phyloP scores from a whole-genome alignment of 345 rosid genomes.

The Heritiera littoralis region DNA sequence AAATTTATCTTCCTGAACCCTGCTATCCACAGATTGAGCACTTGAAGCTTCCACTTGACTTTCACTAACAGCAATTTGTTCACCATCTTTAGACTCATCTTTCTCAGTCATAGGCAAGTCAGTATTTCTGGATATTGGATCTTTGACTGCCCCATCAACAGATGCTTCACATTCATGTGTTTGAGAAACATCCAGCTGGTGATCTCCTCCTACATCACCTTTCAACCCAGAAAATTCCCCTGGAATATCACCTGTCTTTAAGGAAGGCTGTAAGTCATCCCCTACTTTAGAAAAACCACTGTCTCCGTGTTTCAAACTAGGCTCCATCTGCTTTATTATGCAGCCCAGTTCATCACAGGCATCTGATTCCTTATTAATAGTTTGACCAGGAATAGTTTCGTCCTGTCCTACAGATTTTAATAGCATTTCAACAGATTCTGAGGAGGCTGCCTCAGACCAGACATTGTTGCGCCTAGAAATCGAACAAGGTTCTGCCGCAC shows the following conservation, averaged over 20 bases:
- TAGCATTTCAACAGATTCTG: constrained; percentile 90
- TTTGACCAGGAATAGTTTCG: constrained; percentile 52
- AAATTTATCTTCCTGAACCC: constrained; percentile 35
- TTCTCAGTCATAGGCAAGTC: constrained; percentile 27
- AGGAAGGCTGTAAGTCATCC: constrained; percentile 38
- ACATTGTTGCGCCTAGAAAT: constrained; percentile 85
- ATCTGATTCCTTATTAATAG: constrained; percentile 51
- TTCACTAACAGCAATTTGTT: constrained; percentile 25
- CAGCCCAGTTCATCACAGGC: constrained; percentile 74
- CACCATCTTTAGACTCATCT: constrained; percentile 17
- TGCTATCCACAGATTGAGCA: constrained; percentile 37
- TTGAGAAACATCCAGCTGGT: constrained; percentile 39
- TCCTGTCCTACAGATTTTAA: constrained; percentile 96
- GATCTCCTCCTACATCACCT: constrained; percentile 42
- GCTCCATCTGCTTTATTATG: constrained; percentile 70
- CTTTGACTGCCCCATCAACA: constrained; percentile 36
- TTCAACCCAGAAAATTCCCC: constrained; percentile 37
- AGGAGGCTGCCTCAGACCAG: constrained; percentile 95
- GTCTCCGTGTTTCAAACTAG: constrained; percentile 47
- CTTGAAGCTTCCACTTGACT: constrained; percentile 31
- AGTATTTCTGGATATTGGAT: constrained; percentile 36
- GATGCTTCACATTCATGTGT: constrained; percentile 36
- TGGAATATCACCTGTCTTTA: constrained; percentile 37
- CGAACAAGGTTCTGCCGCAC: constrained; percentile 80
- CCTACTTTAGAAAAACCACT: constrained; percentile 34